These are phyloP conservation scores for Adenanthera pavonina DNA, from an alignment of 306 rosid species.

Conservation along the genomic window DNA sequence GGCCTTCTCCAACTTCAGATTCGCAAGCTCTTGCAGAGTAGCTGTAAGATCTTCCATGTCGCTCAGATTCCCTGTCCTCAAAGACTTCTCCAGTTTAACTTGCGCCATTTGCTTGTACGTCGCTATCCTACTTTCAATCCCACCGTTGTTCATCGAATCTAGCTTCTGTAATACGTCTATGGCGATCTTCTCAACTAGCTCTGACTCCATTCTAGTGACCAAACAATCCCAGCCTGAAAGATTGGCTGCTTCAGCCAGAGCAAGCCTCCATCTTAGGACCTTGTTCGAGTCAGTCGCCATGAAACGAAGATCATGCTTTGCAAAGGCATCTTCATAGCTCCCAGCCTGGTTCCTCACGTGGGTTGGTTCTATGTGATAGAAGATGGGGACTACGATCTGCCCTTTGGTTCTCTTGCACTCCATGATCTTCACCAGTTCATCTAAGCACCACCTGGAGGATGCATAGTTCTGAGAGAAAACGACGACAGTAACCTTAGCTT, in stretches of 20 bases:
- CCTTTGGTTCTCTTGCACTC: conserved; percentile 31
- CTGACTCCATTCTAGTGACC: conserved; percentile 38
- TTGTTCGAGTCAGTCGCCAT: not conserved
- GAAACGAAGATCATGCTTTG: not conserved
- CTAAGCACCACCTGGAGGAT: conserved; percentile 42
- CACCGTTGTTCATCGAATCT: conserved; percentile 18
- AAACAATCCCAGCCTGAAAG: conserved; percentile 38
- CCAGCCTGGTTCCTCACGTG: conserved; percentile 38
- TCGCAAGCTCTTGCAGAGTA: conserved; percentile 18
- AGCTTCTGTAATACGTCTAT: conserved; percentile 34
- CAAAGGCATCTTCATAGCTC: conserved; percentile 30
- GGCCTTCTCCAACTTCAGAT: conserved; percentile 43
- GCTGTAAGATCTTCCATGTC: conserved; percentile 36
- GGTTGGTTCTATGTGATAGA: conserved; percentile 35
- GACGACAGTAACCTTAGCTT: conserved; percentile 21
- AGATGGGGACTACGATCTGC: conserved; percentile 36
- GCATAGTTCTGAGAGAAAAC: conserved; percentile 40
- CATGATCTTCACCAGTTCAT: conserved; percentile 35
- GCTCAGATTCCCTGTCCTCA: not conserved
- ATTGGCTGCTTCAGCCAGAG: conserved; percentile 3
- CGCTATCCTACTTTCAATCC: conserved; percentile 30
- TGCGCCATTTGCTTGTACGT: conserved; percentile 27
- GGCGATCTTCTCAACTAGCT: conserved; percentile 42
- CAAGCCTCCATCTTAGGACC: not conserved
- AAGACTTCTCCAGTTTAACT: conserved; percentile 32